Base-by-base conservation (phyloP, 176 grass and related monocot species). In the Hyparrhenia diplandra region DNA sequence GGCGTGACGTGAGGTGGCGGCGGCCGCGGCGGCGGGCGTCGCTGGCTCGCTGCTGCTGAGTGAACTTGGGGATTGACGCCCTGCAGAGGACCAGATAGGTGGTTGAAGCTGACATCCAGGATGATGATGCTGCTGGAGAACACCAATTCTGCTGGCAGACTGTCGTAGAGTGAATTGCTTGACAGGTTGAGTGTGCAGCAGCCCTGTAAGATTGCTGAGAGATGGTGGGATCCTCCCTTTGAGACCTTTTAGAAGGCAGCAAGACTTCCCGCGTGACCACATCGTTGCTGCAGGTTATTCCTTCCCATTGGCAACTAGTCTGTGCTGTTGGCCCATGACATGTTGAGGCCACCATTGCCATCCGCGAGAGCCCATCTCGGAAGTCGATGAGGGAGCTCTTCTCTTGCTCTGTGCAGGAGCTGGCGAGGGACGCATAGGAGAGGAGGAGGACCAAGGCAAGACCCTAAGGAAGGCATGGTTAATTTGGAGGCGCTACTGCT, bases 241-340 rank as follows among this genome's bases (percentile, higher is more conserved):
- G 62, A 95, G 85, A 14, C 87, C 93, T 78, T n/a, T 42, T 86
- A 27, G 81, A 82, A 79, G 75, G 34, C 72, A 95, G 61, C 11
- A 40, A 75, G 82, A 92, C 71, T 6, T 84, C 81, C n/a, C n/a
- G n/a, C 1, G 85, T 86, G 78, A 95, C 77, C 13, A 85, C 23
- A 17, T 52, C 67, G 2, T 6, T 17, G 77, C 74, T 37, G 51
- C 93, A 95, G 57, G 9, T 25, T 47, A 95, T 78, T 25, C 93
- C 93, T 21, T 95, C 78, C 93, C 93, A 95, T 35, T 29, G 52
- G 85, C 93, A 95, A 81, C 93, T n/a, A 95, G 60, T 95, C 87
- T 11, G 45, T 64, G 85, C 40, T 42, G 27, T 75, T 92, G 69
- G 67, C 31, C 81, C 79, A 89, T 20, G 86, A 87, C 68, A 16